These are phyloP conservation scores for Talaromyces rugulosus DNA, from an alignment of 2,329 filamentous ascomycete genomes.

Conservation along the genomic window DNA sequence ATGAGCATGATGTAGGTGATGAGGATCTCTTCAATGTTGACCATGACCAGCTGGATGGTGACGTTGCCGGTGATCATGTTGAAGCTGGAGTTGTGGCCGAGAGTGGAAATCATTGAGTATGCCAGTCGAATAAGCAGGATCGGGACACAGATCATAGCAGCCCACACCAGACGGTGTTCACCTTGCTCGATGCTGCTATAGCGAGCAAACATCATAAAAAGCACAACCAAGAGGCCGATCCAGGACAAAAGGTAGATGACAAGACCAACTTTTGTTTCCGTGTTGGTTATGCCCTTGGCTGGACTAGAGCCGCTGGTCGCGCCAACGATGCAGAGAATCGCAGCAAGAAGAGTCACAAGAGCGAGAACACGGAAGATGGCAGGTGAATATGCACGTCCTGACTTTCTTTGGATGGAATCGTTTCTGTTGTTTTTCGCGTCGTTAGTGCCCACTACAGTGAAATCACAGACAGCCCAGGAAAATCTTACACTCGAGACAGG, in stretches of 20 bases:
- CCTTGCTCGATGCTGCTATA: slow-evolving; percentile 21
- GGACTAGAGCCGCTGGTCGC: slow-evolving; percentile 30
- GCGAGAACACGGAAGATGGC: slow-evolving; percentile 27
- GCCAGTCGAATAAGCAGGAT: slow-evolving; percentile 27
- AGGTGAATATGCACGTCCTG: slow-evolving; percentile 17
- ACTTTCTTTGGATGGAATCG: slow-evolving; percentile 19
- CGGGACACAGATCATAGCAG: slow-evolving; percentile 23
- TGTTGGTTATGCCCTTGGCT: slow-evolving; percentile 23
- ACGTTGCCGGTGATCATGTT: slow-evolving; percentile 19
- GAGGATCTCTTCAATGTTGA: slow-evolving; percentile 26
- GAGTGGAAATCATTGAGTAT: slow-evolving; percentile 27
- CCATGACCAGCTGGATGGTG: slow-evolving; percentile 26
- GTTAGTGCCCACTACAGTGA: background rate
- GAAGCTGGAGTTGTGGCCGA: slow-evolving; percentile 21
- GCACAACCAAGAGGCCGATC: slow-evolving; percentile 27
- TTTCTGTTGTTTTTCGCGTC: slow-evolving; percentile 14
- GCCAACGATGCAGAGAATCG: slow-evolving; percentile 44
- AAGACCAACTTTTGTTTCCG: slow-evolving; percentile 40
- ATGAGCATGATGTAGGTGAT: slow-evolving; percentile 25
- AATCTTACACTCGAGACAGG: slow-evolving; percentile 16
- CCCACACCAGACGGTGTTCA: slow-evolving; percentile 26
- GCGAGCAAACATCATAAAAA: slow-evolving; percentile 26
- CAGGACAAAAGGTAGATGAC: slow-evolving; percentile 32
- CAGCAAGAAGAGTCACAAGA: slow-evolving; percentile 26
- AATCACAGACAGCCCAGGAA: background rate